Base-by-base conservation (phyloP, 768 basidiomycete genomes). In the Mycena galopus region DNA sequence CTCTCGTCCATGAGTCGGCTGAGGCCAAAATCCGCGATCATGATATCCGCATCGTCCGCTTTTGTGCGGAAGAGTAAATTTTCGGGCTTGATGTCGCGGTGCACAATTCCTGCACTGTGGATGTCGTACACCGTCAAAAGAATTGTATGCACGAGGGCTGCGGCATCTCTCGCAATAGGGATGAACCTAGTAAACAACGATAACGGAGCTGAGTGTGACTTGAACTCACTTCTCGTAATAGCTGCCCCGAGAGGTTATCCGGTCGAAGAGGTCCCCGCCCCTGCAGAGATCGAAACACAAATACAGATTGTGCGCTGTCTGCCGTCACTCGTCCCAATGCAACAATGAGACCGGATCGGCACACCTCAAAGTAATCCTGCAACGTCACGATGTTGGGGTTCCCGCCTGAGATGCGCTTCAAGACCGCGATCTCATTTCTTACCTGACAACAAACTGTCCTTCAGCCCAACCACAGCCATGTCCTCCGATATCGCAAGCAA, bases 211-310 rank as follows among this genome's bases (percentile, higher is more conserved):
- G 27, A 55, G 47, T 19, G 32, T 0, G 4, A 29, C 12, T 3
- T 33, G 53, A 53, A 84, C 91, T 78, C 74, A 96, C 95, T 90
- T 91, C 83, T 99, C 97, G 78, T 95, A 96, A 81, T 98, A 99
- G 80, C 95, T 95, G 65, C 96, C 96, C 82, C 96, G 95, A 35
- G 96, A 95, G 78, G 97, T 98, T 85, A 99, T 99, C 64, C 97
- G 90, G 81, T 99, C 97, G 78, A 99, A 99, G n/a, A 99, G 91
- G 81, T 99, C 97, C 51, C 97, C 97, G 60, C 97, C 96, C 4
- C 95, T 96, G 85, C 97, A 99, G 7, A 98, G 90, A 82, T 98
- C 97, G 82, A 98, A 98, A 75, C 92, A 92, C 68, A 98, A 92
- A 82, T 98, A 96, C 58, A 98, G 88, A 77, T 97, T 97, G 82